phyloP scores from a whole-genome alignment of 768 basidiomycete species.

The Phylloporus scabripes region DNA sequence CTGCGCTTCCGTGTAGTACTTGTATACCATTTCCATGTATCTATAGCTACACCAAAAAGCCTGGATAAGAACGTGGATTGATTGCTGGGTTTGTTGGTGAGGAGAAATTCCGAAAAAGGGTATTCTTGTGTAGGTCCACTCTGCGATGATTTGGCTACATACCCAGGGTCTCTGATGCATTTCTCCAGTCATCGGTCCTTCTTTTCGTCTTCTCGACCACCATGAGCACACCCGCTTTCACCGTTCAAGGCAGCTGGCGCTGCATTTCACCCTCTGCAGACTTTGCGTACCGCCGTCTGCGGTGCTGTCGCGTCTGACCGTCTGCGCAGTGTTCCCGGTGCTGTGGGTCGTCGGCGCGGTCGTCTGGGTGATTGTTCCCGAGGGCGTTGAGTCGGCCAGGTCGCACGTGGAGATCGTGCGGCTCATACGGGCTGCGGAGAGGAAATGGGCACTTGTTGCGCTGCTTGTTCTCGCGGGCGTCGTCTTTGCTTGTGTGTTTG shows the following conservation, averaged over 20 bases:
- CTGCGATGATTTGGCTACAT: too few relatives aligned
- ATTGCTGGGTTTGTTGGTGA: too few relatives aligned
- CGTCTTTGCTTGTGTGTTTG: background rate
- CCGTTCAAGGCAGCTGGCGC: constrained; percentile 14
- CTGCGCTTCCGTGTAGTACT: constrained; percentile 18
- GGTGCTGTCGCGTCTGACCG: background rate
- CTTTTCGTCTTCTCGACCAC: background rate
- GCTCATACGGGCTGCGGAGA: constrained; percentile 33
- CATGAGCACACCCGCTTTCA: constrained; percentile 5
- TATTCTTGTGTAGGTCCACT: background rate
- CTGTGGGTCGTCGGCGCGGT: constrained; percentile 42
- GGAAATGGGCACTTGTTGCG: constrained; percentile 18
- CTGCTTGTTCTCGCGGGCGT: background rate
- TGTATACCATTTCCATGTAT: background rate
- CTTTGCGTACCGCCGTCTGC: background rate
- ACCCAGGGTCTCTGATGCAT: too few relatives aligned
- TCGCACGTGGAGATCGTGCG: constrained; percentile 34
- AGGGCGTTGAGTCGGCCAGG: constrained; percentile 27
- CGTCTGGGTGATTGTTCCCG: constrained; percentile 34
- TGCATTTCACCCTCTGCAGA: constrained; percentile 4
- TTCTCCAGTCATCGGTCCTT: too few relatives aligned
- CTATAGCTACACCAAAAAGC: background rate
- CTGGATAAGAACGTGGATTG: too few relatives aligned
- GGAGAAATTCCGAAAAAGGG: background rate
- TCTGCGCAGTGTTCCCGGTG: constrained; percentile 39